Evolutionary conservation across 2,329 filamentous ascomycete genomes (phyloP), one percentile per base, ranked within the genome.

Genomic region (Pseudogymnoascus sp.): DNA sequence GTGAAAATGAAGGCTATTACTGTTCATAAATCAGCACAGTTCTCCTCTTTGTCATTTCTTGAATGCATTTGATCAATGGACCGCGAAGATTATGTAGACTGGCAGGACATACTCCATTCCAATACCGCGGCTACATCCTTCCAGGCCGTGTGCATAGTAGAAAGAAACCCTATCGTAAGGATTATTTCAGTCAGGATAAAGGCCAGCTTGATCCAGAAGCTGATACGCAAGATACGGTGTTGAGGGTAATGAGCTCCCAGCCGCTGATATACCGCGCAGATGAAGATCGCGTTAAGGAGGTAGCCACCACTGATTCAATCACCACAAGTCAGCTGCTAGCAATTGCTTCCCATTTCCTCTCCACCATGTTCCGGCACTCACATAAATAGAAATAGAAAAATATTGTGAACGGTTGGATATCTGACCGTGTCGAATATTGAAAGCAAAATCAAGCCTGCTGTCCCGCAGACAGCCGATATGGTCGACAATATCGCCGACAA

Each of bases 261-360:
- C 2, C 90, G 86, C 70, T 93, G 88, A 74, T 96, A 97, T 74
- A 96, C 92, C 78, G 85, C 86, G 78, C 92, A 97, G 67, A 93
- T 88, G 74, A 92, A 93, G 68, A 97, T 82, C 62, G 93, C 92
- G 4, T 87, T 91, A 62, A 96, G 72, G 61, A 96, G 78, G 73
- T 96, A 97, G 37, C 91, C 94, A 12, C 75, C 85, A 73, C 97
- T 91, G 74, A 29, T 29, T 29, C 26, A 74, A 96, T 90, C 26
- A 29, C 26, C 26, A 29, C 26, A 29, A 29, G 26, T 29, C 26
- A 29, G 26, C 26, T 29, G 26, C 26, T 29, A 29, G 26, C 26
- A 29, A 29, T 29, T 29, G 26, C 26, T 29, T 29, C 26, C 26
- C 26, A 29, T 29, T 4, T 29, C 26, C 26, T 29, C 26, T 29